Percentiles rank a stretch among this genome's conserved stretches.
Conservation (phyloP, 305 asterid species). For the Plantago lanceolata region DNA sequence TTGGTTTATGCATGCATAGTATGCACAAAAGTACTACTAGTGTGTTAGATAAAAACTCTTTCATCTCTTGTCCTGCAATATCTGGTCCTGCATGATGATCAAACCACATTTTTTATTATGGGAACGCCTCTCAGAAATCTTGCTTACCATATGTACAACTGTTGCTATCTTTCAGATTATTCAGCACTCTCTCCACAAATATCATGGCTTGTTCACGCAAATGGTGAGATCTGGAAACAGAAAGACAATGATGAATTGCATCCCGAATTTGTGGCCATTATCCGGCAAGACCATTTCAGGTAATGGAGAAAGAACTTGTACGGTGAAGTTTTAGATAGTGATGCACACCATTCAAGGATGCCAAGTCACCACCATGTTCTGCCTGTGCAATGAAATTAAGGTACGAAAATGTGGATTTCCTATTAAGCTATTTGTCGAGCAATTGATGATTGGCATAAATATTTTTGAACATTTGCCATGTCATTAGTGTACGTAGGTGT, state of each 20-base stretch:
- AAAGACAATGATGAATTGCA: conserved; percentile 53
- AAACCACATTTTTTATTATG: too few species aligned
- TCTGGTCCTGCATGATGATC: too few species aligned
- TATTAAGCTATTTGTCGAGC: background rate
- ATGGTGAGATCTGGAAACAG: conserved; percentile 91
- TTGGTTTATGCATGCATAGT: too few species aligned
- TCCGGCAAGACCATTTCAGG: conserved; percentile 66
- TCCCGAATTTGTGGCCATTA: conserved; percentile 55
- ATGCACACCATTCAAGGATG: background rate
- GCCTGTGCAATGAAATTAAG: background rate
- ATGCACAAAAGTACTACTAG: too few species aligned
- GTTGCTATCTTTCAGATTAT: conserved; percentile 47
- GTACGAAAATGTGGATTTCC: background rate
- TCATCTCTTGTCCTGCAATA: too few species aligned
- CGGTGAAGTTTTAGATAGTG: conserved; percentile 4
- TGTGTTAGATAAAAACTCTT: too few species aligned
- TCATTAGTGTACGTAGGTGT: background rate
- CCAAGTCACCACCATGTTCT: background rate
- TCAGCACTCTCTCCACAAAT: conserved; percentile 68
- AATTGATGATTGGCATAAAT: background rate
- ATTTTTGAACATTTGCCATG: background rate
- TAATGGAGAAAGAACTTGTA: conserved; percentile 26
- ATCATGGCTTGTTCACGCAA: conserved; percentile 72
- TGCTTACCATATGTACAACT: background rate
- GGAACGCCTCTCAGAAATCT: background rate